Conservation (phyloP, 1,284 basidiomycete genomes). For the Cryptococcus sp. region DNA sequence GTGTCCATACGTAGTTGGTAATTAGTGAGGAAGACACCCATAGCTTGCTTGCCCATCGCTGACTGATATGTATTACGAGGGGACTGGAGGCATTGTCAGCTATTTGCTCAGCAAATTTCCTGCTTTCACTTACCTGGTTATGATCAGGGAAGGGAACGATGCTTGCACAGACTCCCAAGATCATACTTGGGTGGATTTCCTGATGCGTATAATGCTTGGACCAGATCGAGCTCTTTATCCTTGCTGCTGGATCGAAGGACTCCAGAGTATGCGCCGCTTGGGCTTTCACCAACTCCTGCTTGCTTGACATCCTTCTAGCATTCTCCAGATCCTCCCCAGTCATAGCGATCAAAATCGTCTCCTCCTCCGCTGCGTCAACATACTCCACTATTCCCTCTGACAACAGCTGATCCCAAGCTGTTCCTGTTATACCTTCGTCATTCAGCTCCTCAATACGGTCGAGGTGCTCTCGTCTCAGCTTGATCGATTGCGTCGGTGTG, state of each 20-base stretch:
- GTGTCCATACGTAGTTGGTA: conserved; percentile 97
- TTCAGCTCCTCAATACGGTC: conserved; percentile 53
- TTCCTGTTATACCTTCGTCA: conserved; percentile 59
- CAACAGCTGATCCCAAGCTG: conserved; percentile 83
- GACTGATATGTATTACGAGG: conserved; percentile 99
- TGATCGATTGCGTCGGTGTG: conserved; percentile 70
- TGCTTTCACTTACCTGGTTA: conserved; percentile 73
- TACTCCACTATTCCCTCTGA: conserved; percentile 90
- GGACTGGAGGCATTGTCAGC: conserved; percentile 60
- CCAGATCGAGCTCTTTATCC: conserved; percentile 77
- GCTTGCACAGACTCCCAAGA: conserved; percentile 94
- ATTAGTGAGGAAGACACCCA: conserved; percentile 98
- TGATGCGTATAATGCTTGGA: conserved; percentile 97
- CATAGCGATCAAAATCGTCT: conserved; percentile 99
- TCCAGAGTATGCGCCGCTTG: conserved; percentile 57
- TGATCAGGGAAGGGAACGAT: conserved; percentile 99
- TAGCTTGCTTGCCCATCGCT: conserved; percentile 99
- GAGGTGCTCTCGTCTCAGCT: conserved; percentile 81
- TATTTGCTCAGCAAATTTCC: neutral
- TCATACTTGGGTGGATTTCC: conserved; percentile 99
- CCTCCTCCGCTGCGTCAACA: conserved; percentile 97
- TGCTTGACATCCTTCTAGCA: conserved; percentile 53
- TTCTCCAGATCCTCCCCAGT: conserved; percentile 91
- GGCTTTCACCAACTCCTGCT: conserved; percentile 51
- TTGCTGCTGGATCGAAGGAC: conserved; percentile 77